Evolutionary conservation across 2,329 filamentous ascomycete genomes (phyloP).

Genomic region (Colletotrichum sp.): DNA sequence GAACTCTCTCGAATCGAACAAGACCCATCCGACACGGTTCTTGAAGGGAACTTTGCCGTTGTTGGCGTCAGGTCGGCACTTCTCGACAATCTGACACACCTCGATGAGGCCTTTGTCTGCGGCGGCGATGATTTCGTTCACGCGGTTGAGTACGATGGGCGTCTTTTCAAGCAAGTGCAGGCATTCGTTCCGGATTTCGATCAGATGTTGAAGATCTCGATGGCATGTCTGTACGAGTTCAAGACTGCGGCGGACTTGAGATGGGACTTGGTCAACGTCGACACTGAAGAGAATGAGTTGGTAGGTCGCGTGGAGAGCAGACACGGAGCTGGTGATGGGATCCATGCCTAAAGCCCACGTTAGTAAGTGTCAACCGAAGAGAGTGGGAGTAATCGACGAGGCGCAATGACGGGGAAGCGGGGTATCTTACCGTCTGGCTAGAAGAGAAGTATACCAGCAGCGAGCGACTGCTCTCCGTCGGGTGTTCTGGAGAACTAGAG

Average conservation of each 20-base stretch:
- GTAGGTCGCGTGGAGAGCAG: constrained; percentile 8
- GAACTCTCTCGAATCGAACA: constrained; percentile 29
- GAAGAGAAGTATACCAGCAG: background rate
- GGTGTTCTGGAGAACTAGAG: background rate
- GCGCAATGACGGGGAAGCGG: background rate
- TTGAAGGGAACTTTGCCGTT: constrained; percentile 23
- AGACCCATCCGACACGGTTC: constrained; percentile 27
- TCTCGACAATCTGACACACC: constrained; percentile 32
- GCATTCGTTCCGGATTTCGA: constrained; percentile 32
- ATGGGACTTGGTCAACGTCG: constrained; percentile 29
- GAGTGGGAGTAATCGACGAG: background rate
- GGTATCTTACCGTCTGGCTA: background rate
- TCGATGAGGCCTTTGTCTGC: constrained; percentile 30
- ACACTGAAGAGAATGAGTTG: constrained; percentile 18
- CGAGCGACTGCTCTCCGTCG: background rate
- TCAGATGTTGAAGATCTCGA: constrained; percentile 34
- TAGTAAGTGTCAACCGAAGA: background rate
- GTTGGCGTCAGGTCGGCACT: constrained; percentile 26
- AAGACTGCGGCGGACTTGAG: constrained; percentile 30
- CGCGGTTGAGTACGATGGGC: constrained; percentile 28
- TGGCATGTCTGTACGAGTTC: constrained; percentile 36
- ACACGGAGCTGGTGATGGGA: background rate
- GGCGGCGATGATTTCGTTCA: constrained; percentile 31
- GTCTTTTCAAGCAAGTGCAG: constrained; percentile 27
- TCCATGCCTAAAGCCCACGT: background rate